Evolutionary conservation across 2,329 filamentous ascomycete genomes (phyloP).

Genomic region (Nemania sp.): DNA sequence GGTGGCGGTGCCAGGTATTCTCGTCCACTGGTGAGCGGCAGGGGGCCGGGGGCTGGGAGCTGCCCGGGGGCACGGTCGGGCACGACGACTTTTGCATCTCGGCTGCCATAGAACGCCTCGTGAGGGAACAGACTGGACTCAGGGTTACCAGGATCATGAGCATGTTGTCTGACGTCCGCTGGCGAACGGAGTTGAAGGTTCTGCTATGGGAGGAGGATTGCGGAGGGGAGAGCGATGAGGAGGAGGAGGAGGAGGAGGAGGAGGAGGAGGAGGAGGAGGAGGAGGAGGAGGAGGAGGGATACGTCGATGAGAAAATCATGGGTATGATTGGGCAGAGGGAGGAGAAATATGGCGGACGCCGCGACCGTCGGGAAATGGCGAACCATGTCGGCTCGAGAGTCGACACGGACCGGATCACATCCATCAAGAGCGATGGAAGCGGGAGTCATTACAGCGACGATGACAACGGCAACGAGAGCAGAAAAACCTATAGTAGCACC

Average conservation of each 20-base stretch:
- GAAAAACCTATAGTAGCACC: neutral
- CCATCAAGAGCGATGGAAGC: neutral
- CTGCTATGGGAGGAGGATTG: constrained; percentile 28
- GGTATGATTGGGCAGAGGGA: no score
- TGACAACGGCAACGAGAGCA: neutral
- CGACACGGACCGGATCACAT: neutral
- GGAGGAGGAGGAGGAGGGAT: neutral
- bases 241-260: constrained; percentile 2
- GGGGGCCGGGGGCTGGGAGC: constrained; percentile 29
- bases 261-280: constrained; percentile 14
- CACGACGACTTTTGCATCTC: constrained; percentile 39
- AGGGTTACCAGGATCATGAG: constrained; percentile 33
- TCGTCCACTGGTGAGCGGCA: neutral
- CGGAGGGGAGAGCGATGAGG: neutral
- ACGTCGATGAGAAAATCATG: neutral
- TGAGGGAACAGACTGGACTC: constrained; percentile 35
- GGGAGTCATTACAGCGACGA: neutral
- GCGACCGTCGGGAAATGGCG: neutral
- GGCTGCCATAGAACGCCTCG: constrained; percentile 35
- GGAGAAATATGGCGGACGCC: no score
- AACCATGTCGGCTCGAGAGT: neutral
- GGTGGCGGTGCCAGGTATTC: constrained; percentile 7
- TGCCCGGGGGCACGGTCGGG: constrained; percentile 36
- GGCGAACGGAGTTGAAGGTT: constrained; percentile 27
- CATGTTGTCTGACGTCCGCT: constrained; percentile 32